Evolutionary conservation across 2,329 filamentous ascomycete genomes (phyloP), one percentile per base, ranked within the genome.

Genomic region (Fusarium devonianum): DNA sequence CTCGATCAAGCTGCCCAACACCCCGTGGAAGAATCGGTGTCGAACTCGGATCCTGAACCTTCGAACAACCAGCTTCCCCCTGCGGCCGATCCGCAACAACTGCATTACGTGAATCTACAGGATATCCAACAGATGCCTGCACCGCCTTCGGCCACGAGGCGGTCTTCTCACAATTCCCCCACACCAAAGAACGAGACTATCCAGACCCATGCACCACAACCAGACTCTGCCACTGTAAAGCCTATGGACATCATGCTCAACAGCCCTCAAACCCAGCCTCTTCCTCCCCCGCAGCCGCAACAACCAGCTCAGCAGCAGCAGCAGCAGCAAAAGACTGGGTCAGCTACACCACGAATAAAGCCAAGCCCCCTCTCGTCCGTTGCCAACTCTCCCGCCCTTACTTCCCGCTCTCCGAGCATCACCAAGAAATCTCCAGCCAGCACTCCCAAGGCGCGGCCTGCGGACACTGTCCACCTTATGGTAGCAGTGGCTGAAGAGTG

Each of bases 401-500:
- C 71, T 10, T 60, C 68, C 5, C 67, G 70, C 22, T 76, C 73
- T 3, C 72, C 74, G 1, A 72, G 70, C 50, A 71, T 76, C 19
- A 68, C 71, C 2, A 76, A 73, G 49, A 71, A 67, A 39, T 77
- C 75, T 2, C 75, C 77, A 2, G 73, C 74, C 6, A 64, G 73
- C 4, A 69, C 73, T 0, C 67, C 72, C 5, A 75, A 75, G 54
- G 66, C 71, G 7, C 67, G 72, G 4, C 75, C 77, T 7, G 67
- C 77, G 7, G 81, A 84, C 46, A 79, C 78, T 1, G 74, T 82
- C 3, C 75, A 85, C 2, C 73, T 92, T 7, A 75, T 92, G 48
- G 75, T 90, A 7, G 82, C 81, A n/a, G 77, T 91, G 11, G 88
- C 88, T 3, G 88, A 93, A 62, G 88, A 93, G 58, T 91, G 89